Percentiles rank a stretch among this genome's conserved stretches.
Evolutionary conservation across 345 rosid genomes (phyloP).

Genomic region (Ceriops tagal): DNA sequence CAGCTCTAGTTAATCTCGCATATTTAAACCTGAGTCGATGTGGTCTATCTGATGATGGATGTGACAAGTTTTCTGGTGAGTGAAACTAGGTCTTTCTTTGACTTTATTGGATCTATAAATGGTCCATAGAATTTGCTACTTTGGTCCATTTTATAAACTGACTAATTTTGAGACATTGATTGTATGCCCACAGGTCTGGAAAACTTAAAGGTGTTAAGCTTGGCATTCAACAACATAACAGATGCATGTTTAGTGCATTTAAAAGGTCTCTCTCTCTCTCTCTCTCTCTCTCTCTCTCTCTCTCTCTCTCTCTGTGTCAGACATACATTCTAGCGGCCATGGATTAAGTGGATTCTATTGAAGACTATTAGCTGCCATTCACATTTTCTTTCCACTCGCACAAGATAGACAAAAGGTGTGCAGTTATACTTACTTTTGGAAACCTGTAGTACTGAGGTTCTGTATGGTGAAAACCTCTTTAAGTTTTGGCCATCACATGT

Average conservation of each 20-base stretch:
- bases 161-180: too few species aligned
- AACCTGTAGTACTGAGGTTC: too few species aligned
- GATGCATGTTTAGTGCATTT: constrained; percentile 77
- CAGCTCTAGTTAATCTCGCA: constrained; percentile 57
- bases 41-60: constrained; percentile 61
- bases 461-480: too few species aligned
- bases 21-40: constrained; percentile 82
- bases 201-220: constrained; percentile 64
- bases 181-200: constrained; percentile 39
- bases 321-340: neutral
- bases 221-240: constrained; percentile 79
- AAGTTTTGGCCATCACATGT: too few species aligned
- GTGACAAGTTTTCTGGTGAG: constrained; percentile 81
- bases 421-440: too few species aligned
- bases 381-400: too few species aligned
- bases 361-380: too few species aligned
- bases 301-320: neutral
- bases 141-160: constrained; percentile 1
- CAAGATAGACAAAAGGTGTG: too few species aligned
- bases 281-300: neutral
- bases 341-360: too few species aligned
- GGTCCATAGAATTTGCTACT: neutral
- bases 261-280: constrained; percentile 43
- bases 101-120: too few species aligned
- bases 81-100: neutral